Conservation (phyloP, 345 rosid species). For the Tarenaya hassleriana region DNA sequence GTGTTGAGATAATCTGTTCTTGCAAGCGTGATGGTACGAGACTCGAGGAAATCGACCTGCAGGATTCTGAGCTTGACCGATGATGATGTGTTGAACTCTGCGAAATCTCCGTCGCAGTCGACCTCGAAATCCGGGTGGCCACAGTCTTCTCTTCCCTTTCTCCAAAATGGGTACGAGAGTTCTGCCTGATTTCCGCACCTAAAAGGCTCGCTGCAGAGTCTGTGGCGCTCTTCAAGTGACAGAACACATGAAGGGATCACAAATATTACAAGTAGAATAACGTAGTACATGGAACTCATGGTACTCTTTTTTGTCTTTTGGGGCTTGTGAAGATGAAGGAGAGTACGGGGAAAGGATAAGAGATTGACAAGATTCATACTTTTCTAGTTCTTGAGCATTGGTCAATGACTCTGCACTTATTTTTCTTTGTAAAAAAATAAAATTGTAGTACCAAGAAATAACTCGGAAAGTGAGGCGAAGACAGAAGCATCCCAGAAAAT, state of each 20-base stretch:
- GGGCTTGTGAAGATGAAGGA: too few species aligned
- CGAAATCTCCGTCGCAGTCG: not conserved
- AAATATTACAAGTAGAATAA: too few species aligned
- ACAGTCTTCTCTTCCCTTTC: slow-evolving; percentile 17
- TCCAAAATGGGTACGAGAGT: slow-evolving; percentile 32
- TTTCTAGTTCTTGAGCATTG: too few species aligned
- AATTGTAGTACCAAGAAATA: too few species aligned
- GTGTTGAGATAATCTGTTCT: slow-evolving; percentile 26
- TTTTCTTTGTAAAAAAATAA: too few species aligned
- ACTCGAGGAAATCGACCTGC: not conserved
- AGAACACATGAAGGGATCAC: slow-evolving; percentile 9
- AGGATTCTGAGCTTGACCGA: slow-evolving; percentile 28
- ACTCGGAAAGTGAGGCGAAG: too few species aligned
- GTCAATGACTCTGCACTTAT: too few species aligned
- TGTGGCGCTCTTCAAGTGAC: slow-evolving; percentile 15
- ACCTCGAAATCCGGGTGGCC: slow-evolving; percentile 35
- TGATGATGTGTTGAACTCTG: slow-evolving; percentile 18
- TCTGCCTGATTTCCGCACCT: not conserved
- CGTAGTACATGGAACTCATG: too few species aligned
- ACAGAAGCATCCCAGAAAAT: too few species aligned
- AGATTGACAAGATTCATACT: too few species aligned
- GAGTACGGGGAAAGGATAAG: too few species aligned
- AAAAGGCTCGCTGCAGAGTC: fast-evolving
- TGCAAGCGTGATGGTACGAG: slow-evolving; percentile 2
- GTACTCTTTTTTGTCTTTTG: too few species aligned